Evolutionary conservation across 2,329 filamentous ascomycete species (phyloP).

Genomic region (Nemania sp.): DNA sequence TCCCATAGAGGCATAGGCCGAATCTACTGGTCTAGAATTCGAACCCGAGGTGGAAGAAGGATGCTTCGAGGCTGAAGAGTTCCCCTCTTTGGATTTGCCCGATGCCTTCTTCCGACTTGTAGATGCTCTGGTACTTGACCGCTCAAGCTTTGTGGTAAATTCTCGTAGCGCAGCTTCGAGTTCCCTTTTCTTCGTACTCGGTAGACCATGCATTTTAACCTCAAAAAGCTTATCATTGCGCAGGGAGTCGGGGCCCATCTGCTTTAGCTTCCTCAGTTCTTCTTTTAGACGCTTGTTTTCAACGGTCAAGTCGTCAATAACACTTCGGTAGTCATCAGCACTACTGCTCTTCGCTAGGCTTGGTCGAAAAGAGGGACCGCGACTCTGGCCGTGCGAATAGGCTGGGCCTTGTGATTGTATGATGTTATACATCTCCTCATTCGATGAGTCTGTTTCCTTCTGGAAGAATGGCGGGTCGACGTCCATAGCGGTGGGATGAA

Average conservation of each 20-base stretch:
- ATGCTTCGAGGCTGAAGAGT: conserved; percentile 55
- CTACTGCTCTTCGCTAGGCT: conserved; percentile 57
- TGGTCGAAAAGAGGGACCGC: conserved; percentile 37
- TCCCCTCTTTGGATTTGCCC: conserved; percentile 45
- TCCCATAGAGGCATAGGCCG: conserved; percentile 71
- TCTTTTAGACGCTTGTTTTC: conserved; percentile 80
- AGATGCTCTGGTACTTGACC: conserved; percentile 47
- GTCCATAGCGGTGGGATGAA: conserved; percentile 52
- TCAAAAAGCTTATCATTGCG: conserved; percentile 81
- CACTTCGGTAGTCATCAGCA: conserved; percentile 75
- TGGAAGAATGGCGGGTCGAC: conserved; percentile 61
- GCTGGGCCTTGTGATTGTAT: conserved; percentile 33
- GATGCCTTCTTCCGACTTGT: conserved; percentile 49
- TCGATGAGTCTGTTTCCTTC: conserved; percentile 55
- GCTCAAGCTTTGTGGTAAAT: conserved; percentile 67
- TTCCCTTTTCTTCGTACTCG: conserved; percentile 73
- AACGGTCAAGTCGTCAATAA: conserved; percentile 85
- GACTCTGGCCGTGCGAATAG: conserved; percentile 32
- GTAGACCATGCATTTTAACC: conserved; percentile 75
- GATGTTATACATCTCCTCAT: conserved; percentile 44
- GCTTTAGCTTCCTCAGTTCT: conserved; percentile 71
- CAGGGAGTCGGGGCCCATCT: conserved; percentile 65
- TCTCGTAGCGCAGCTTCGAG: conserved; percentile 72
- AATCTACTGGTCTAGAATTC: conserved; percentile 59
- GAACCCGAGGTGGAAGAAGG: conserved; percentile 57